Evolutionary conservation across 1,284 basidiomycete genomes (phyloP).

Genomic region (Sporisorium graminicola): DNA sequence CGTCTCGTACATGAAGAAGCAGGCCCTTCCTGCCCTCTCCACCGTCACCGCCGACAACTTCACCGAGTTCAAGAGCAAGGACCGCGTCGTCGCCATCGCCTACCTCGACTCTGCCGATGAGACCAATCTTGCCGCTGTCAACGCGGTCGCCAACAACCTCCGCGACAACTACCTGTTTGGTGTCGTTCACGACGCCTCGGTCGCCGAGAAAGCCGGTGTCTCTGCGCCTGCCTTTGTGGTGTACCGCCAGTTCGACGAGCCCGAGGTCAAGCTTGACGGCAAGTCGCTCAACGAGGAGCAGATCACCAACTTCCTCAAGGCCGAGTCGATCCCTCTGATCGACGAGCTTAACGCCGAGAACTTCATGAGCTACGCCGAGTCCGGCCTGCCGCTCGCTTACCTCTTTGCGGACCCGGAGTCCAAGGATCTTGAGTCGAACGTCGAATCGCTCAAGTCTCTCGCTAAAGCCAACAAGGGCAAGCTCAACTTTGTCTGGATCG

Average conservation of each 20-base stretch:
- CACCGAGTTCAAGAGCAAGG: slow-evolving; percentile 86
- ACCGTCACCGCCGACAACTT: slow-evolving; percentile 81
- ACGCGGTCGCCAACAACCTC: slow-evolving; percentile 82
- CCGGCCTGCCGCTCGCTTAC: slow-evolving; percentile 90
- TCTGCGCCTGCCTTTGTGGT: slow-evolving; percentile 86
- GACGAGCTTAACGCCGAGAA: slow-evolving; percentile 96
- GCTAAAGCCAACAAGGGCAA: slow-evolving; percentile 86
- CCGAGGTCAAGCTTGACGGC: slow-evolving; percentile 75
- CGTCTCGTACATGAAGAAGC: slow-evolving; percentile 98
- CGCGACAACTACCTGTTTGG: slow-evolving; percentile 96
- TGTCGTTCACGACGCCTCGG: slow-evolving; percentile 75
- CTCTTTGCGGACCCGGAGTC: slow-evolving; percentile 88
- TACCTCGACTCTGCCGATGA: slow-evolving; percentile 82
- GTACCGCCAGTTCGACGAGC: slow-evolving; percentile 93
- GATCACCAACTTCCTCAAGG: slow-evolving; percentile 78
- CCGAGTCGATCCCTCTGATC: slow-evolving; percentile 87
- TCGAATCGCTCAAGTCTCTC: slow-evolving; percentile 80
- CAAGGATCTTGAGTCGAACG: slow-evolving; percentile 77
- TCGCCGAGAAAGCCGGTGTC: slow-evolving; percentile 79
- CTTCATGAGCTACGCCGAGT: slow-evolving; percentile 86
- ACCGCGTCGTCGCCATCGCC: slow-evolving; percentile 90
- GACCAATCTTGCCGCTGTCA: slow-evolving; percentile 76
- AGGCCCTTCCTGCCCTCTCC: slow-evolving; percentile 93
- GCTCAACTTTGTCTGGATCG: slow-evolving; percentile 98
- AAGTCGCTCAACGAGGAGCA: slow-evolving; percentile 71